These are phyloP conservation scores for Parachlorella kessleri DNA, from an alignment of 139 green algal genomes.

Conservation along the genomic window DNA sequence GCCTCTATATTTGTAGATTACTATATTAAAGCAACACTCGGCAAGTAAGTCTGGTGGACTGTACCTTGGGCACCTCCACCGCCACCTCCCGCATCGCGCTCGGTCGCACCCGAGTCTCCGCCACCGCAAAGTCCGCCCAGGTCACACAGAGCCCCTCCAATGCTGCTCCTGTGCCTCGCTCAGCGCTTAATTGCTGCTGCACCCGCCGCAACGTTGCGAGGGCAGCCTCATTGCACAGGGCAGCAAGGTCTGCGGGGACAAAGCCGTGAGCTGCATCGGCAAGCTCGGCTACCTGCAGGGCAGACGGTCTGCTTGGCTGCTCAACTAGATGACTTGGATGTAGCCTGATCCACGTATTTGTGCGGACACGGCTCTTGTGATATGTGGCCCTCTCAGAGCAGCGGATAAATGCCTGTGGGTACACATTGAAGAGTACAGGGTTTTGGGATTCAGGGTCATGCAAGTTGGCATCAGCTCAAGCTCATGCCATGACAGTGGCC, in stretches of 20 bases:
- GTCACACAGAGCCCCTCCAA: slow-evolving; percentile 7
- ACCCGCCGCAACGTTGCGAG: slow-evolving; percentile 60
- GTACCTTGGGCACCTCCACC: slow-evolving; percentile 51
- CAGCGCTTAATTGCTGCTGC: neutral
- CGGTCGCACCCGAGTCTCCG: slow-evolving; percentile 37
- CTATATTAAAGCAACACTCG: too few species aligned
- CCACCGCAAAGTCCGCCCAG: slow-evolving; percentile 58
- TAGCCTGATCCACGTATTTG: neutral
- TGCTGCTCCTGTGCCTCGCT: neutral
- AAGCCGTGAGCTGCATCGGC: slow-evolving; percentile 60
- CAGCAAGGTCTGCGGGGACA: slow-evolving; percentile 74
- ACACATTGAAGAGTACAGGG: too few species aligned
- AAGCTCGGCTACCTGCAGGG: slow-evolving; percentile 38
- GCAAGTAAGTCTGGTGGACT: too few species aligned
- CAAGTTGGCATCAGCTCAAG: too few species aligned
- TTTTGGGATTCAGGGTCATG: too few species aligned
- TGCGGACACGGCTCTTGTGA: too few species aligned
- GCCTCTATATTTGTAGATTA: too few species aligned
- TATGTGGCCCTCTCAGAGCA: too few species aligned
- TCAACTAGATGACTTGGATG: neutral
- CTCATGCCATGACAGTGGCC: too few species aligned
- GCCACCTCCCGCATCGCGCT: slow-evolving; percentile 51
- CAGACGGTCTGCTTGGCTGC: neutral
- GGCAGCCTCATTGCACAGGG: slow-evolving; percentile 64
- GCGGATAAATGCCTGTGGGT: too few species aligned